These are phyloP conservation scores for Gaeumannomyces sp. DNA, from an alignment of 2,329 filamentous ascomycete genomes.

Conservation along the genomic window DNA sequence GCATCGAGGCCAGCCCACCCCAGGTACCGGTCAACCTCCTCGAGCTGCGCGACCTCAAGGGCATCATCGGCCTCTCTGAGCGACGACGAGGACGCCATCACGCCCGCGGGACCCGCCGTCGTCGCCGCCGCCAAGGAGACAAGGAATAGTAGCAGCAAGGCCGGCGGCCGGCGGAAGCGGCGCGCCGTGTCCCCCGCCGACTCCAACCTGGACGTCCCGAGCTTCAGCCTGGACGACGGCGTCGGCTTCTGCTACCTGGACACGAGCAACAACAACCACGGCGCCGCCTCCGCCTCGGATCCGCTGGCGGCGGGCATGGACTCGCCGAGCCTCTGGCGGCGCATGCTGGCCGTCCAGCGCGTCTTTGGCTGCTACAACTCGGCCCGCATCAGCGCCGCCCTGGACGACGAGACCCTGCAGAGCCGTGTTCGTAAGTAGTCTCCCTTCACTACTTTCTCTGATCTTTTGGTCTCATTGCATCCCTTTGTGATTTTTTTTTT, in stretches of 20 bases:
- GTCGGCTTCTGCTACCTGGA: conserved; percentile 14
- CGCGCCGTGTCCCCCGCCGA: conserved; percentile 2
- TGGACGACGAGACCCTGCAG: conserved; percentile 29
- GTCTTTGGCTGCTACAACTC: conserved; percentile 38
- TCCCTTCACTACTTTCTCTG: neutral
- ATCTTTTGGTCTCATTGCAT: too few relatives aligned
- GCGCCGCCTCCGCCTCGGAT: neutral
- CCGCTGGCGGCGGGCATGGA: conserved; percentile 21
- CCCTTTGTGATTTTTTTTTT: conserved; percentile 9
- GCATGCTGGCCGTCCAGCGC: conserved; percentile 36
- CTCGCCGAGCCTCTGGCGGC: conserved; percentile 32
- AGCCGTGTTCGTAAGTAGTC: conserved; percentile 29
- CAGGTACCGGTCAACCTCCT: neutral
- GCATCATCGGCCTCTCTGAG: conserved; percentile 16
- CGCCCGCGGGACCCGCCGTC: conserved; percentile 12
- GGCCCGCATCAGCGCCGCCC: conserved; percentile 35
- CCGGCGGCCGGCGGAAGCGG: neutral
- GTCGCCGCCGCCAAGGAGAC: conserved; percentile 11
- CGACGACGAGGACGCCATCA: conserved; percentile 18
- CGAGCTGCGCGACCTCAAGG: conserved; percentile 8
- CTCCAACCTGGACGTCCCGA: conserved; percentile 1
- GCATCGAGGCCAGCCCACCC: neutral
- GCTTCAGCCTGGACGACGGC: conserved; percentile 1
- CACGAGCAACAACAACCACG: neutral
- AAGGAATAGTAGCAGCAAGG: neutral